These are phyloP conservation scores for Kurtzmaniella fragi DNA, from an alignment of 805 yeast genomes.

Conservation along the genomic window DNA sequence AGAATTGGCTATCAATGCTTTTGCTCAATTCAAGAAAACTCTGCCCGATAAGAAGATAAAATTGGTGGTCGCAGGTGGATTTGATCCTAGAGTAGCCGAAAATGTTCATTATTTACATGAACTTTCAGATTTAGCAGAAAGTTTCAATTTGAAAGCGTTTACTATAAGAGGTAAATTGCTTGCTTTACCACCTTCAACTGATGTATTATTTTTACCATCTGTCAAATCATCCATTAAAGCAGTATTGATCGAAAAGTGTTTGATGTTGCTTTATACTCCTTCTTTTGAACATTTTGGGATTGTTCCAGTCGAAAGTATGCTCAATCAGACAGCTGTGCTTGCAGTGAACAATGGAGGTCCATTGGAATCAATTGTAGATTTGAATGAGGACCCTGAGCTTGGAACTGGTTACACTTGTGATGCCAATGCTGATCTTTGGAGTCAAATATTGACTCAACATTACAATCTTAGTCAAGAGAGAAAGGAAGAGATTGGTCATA, in stretches of 20 bases:
- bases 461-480: conserved; percentile 17
- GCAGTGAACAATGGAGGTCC: conserved; percentile 95
- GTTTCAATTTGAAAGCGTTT: conserved; percentile 38
- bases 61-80: conserved; percentile 86
- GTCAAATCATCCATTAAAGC: conserved; percentile 61
- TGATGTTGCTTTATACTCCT: conserved; percentile 80
- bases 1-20: conserved; percentile 70
- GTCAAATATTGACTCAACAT: conserved; percentile 40
- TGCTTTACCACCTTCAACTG: conserved; percentile 28
- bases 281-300: conserved; percentile 93
- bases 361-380: conserved; percentile 57
- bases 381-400: conserved; percentile 13
- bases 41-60: neutral
- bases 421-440: conserved; percentile 50
- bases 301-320: conserved; percentile 95
- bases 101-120: conserved; percentile 69
- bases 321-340: conserved; percentile 72
- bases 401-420: conserved; percentile 65
- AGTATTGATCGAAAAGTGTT: conserved; percentile 52
- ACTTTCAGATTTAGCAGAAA: conserved; percentile 45
- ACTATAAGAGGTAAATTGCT: conserved; percentile 41
- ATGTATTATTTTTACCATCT: conserved; percentile 77
- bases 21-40: conserved; percentile 34
- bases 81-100: conserved; percentile 69
- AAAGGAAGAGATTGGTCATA: conserved; percentile 24